Evolutionary conservation across 805 yeast genomes (phyloP).

Genomic region (Tetrapisispora iriomotensis): DNA sequence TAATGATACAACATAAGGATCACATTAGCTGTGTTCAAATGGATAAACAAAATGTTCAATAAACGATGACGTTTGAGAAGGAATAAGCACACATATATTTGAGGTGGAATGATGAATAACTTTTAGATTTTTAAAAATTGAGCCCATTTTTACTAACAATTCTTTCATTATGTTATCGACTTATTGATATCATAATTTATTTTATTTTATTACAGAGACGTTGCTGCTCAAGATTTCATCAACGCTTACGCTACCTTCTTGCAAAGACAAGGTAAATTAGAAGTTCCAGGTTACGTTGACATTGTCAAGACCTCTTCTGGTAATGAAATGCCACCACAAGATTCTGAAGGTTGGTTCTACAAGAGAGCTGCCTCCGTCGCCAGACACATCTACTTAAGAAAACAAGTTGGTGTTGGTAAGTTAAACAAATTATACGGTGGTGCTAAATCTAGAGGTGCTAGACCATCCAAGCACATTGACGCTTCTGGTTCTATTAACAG

Average conservation of each 20-base stretch:
- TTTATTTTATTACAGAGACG: constrained; percentile 65
- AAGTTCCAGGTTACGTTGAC: constrained; percentile 99
- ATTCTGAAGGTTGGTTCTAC: constrained; percentile 99
- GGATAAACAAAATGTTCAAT: no score
- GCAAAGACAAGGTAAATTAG: constrained; percentile 99
- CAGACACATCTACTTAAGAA: constrained; percentile 99
- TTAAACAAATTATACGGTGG: constrained; percentile 99
- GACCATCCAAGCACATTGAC: constrained; percentile 97
- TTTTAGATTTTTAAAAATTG: not conserved
- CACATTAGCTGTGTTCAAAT: no score
- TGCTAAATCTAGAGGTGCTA: constrained; percentile 97
- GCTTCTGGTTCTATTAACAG: constrained; percentile 99
- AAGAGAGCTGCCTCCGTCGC: constrained; percentile 99
- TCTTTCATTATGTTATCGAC: constrained; percentile 15
- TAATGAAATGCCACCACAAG: constrained; percentile 99
- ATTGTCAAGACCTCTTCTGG: constrained; percentile 98
- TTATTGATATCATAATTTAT: not conserved
- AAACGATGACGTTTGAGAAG: no score
- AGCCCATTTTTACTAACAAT: constrained; percentile 12
- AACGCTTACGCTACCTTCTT: constrained; percentile 99
- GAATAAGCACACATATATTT: no score
- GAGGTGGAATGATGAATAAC: no score
- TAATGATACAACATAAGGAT: no score
- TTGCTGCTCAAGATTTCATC: constrained; percentile 99
- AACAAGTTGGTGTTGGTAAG: constrained; percentile 98